These are phyloP conservation scores for Neopestalotiopsis sp. DNA, from an alignment of 2,329 filamentous ascomycete species.

Conservation along the genomic window DNA sequence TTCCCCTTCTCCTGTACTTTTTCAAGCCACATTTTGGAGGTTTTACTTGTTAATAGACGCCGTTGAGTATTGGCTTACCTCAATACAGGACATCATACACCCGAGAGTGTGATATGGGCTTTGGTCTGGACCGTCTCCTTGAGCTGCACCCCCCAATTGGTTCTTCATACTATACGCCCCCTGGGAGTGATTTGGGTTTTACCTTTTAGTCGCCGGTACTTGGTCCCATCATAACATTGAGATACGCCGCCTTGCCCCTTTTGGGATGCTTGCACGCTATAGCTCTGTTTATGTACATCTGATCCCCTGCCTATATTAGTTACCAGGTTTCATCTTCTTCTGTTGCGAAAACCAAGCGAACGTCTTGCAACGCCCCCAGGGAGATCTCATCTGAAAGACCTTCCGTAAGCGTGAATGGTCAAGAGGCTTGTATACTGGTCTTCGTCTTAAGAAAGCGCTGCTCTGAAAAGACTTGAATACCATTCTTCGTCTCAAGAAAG, in stretches of 20 bases:
- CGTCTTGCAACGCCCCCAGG: conserved; percentile 6
- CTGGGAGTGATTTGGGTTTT: too few relatives aligned
- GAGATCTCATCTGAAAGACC: conserved; percentile 15
- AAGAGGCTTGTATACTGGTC: conserved; percentile 28
- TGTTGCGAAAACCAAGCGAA: conserved; percentile 6
- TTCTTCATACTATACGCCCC: background rate
- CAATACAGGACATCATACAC: background rate
- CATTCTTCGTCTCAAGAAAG: conserved; percentile 31
- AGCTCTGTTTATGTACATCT: too few relatives aligned
- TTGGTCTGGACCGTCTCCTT: background rate
- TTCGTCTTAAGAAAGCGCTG: conserved; percentile 29
- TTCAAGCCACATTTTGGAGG: conserved; percentile 9
- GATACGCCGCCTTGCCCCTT: too few relatives aligned
- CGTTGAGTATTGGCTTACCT: background rate
- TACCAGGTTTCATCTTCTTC: conserved; percentile 21
- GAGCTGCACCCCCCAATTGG: background rate
- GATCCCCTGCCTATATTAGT: too few relatives aligned
- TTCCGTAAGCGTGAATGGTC: conserved; percentile 20
- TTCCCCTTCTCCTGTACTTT: conserved; percentile 17
- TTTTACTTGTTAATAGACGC: too few relatives aligned
- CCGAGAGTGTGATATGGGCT: too few relatives aligned
- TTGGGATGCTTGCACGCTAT: too few relatives aligned
- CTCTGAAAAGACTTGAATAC: conserved; percentile 27
- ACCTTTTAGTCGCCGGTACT: too few relatives aligned
- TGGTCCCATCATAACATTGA: too few relatives aligned